Evolutionary conservation across 257 asterid species (phyloP).

Genomic region (Scutellaria barbata): DNA sequence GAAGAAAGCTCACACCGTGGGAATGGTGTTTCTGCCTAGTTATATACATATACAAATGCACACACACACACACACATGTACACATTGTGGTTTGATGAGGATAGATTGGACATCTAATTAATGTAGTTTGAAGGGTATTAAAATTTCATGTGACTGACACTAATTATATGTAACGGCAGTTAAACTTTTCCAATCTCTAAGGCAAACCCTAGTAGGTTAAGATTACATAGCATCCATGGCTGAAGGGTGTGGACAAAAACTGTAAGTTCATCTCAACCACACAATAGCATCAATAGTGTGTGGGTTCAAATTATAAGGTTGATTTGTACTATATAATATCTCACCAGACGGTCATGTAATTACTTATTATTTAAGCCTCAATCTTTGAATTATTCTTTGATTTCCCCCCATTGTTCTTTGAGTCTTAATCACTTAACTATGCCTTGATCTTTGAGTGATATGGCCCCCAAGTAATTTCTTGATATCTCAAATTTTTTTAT

Average conservation of each 20-base stretch:
- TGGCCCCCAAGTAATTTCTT: too few relatives aligned
- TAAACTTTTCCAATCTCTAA: background rate
- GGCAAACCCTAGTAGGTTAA: constrained; percentile 35
- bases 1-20: too few relatives aligned
- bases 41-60: background rate
- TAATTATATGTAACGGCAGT: constrained; percentile 15
- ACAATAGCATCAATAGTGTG: background rate
- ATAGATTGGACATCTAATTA: constrained; percentile 7
- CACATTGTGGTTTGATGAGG: constrained; percentile 28
- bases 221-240: constrained; percentile 14
- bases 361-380: too few relatives aligned
- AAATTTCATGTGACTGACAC: constrained; percentile 6
- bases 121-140: background rate
- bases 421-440: too few relatives aligned
- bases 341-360: background rate
- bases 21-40: too few relatives aligned
- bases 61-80: background rate
- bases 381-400: too few relatives aligned
- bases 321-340: background rate
- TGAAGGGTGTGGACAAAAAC: constrained; percentile 20
- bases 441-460: too few relatives aligned
- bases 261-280: constrained; percentile 20
- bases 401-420: too few relatives aligned
- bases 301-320: background rate
- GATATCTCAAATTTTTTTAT: too few relatives aligned